Base-by-base conservation (phyloP, 768 basidiomycete genomes). In the Amanita pseudoporphyria region DNA sequence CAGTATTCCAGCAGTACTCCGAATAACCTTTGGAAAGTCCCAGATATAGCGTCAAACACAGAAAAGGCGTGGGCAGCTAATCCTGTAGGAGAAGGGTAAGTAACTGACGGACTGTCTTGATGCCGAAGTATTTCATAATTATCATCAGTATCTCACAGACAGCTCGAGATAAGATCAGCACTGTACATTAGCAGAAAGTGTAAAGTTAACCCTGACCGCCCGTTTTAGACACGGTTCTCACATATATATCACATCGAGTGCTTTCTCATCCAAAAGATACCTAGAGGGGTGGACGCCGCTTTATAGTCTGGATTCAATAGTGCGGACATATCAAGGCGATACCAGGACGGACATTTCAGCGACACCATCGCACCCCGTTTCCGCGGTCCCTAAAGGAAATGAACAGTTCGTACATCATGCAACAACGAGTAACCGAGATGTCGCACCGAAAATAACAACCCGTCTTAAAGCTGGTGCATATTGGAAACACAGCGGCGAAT, bases 51-150 rank as follows among this genome's bases (percentile, higher is more conserved):
- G 33, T 16, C 21, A 16, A 28, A 30, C 16, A 18, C 9, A 18
- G 9, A 13, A 26, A 9, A 16, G 21, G 3, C 1, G 14, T 13
- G 7, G n/a, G 19, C 30, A 33, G 31, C 31, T 19, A 28, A 45
- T 32, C 43, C 31, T 32, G 30, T 13, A 31, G 44, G 44, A 45
- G 44, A 45, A 45, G 44, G 9, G 44, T 45, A 45, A n/a, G 44
- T 45, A 45, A 33, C 16, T 33, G 44, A 33, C 33, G 44, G 18
- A 35, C 14, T 45, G 44, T 45, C 21, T 21, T 33, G 44, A 45
- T 45, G 32, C 18, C 44, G 44, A 45, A 22, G 21, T 24, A 21
- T 9, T 33, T 28, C 30, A 33, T 21, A 31, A 21, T 30, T 33
- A 10, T 4, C 16, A 16, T 5, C 19, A 13, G 6, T 16, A 14